These are phyloP conservation scores for Coemansia sp. DNA, from an alignment of 192 early-diverging fungal genomes.

Conservation along the genomic window DNA sequence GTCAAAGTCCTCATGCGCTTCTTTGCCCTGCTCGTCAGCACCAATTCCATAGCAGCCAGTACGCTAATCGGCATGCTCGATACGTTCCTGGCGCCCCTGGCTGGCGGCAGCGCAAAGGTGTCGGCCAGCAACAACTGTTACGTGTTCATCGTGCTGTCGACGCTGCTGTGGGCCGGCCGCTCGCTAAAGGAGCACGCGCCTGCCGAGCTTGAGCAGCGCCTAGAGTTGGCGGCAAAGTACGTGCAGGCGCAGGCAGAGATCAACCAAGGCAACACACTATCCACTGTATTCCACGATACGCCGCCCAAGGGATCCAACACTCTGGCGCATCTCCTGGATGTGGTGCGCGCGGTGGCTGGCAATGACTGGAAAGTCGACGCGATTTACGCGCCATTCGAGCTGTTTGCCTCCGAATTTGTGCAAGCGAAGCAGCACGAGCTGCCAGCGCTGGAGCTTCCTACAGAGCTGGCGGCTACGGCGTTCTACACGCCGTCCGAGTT, in stretches of 20 bases:
- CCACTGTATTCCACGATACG: constrained; percentile 37
- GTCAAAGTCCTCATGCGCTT: constrained; percentile 79
- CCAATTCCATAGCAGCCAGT: constrained; percentile 68
- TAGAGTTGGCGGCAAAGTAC: constrained; percentile 24
- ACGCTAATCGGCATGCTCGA: constrained; percentile 67
- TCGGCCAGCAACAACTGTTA: constrained; percentile 60
- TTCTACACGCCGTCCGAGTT: constrained; percentile 36
- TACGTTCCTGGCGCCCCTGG: constrained; percentile 59
- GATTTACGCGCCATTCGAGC: constrained; percentile 31
- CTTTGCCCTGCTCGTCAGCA: constrained; percentile 76
- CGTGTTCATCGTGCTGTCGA: constrained; percentile 70
- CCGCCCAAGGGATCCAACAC: constrained; percentile 28
- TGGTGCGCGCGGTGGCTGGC: constrained; percentile 26
- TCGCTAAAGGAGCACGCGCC: constrained; percentile 20
- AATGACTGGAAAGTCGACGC: constrained; percentile 42
- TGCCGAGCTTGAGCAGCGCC: constrained; percentile 27
- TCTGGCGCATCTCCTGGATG: constrained; percentile 32
- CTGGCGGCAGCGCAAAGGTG: background rate
- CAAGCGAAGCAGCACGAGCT: constrained; percentile 44
- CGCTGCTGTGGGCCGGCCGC: constrained; percentile 73
- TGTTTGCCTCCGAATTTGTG: constrained; percentile 39
- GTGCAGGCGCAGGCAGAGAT: constrained; percentile 16
- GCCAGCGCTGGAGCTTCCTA: constrained; percentile 36
- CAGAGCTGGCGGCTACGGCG: constrained; percentile 8
- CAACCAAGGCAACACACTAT: constrained; percentile 17